Percentiles rank a stretch among this genome's conserved stretches.
phyloP scores from a whole-genome alignment of 805 yeast genomes.

The Saccharomycopsis synnaedendra region DNA sequence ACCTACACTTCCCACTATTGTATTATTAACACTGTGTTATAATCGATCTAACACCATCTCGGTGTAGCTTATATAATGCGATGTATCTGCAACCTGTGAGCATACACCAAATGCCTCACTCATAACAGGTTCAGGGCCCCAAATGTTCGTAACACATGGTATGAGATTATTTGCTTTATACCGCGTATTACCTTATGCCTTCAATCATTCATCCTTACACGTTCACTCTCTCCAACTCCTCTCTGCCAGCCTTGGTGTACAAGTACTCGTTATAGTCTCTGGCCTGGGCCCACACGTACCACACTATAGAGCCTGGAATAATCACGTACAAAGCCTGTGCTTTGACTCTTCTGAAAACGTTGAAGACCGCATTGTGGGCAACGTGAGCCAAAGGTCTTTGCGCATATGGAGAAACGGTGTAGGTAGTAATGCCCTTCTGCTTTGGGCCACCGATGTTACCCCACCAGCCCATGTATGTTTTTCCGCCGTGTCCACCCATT shows the following conservation, averaged over 20 bases:
- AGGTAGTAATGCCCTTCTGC: conserved; percentile 77
- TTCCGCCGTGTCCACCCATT: conserved; percentile 53
- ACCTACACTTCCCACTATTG: no score
- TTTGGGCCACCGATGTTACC: conserved; percentile 72
- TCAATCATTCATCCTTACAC: no score
- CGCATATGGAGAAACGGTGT: conserved; percentile 88
- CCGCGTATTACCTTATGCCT: no score
- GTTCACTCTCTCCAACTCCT: conserved; percentile 66
- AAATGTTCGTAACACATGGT: no score
- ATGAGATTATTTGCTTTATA: no score
- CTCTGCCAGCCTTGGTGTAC: conserved; percentile 97
- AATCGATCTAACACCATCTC: no score
- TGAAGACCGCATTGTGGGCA: conserved; percentile 77
- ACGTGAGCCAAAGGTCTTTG: conserved; percentile 86
- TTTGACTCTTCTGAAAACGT: conserved; percentile 88
- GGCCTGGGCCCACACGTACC: conserved; percentile 80
- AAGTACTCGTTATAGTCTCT: conserved; percentile 87
- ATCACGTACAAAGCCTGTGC: conserved; percentile 70
- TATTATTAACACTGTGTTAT: no score
- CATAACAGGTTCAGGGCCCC: no score
- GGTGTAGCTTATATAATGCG: no score
- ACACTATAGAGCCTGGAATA: conserved; percentile 69
- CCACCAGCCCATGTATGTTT: conserved; percentile 96
- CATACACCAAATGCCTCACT: no score
- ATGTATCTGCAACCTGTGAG: no score